Percentiles rank a stretch among this genome's conserved stretches.
Conservation (phyloP, 2,329 filamentous ascomycete genomes). For the Cryphonectria radicalis region DNA sequence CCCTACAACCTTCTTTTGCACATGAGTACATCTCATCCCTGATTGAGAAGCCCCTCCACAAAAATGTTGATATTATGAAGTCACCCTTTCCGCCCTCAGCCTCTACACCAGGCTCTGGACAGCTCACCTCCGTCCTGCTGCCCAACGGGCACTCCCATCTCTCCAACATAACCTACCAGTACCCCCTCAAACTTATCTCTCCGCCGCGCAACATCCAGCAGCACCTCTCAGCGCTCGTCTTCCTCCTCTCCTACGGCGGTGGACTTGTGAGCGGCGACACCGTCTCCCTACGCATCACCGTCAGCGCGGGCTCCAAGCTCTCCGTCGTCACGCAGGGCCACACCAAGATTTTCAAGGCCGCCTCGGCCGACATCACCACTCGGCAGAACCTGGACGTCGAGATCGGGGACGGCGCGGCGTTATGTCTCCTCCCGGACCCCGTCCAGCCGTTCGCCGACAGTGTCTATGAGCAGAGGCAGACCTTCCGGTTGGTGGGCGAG, state of each 20-base stretch:
- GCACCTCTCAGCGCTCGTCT: constrained; percentile 73
- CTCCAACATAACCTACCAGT: constrained; percentile 81
- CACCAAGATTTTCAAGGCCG: constrained; percentile 93
- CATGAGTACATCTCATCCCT: not conserved
- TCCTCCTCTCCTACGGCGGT: constrained; percentile 91
- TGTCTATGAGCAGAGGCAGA: constrained; percentile 82
- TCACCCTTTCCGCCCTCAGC: constrained; percentile 80
- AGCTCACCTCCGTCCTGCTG: constrained; percentile 72
- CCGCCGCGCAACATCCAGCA: constrained; percentile 69
- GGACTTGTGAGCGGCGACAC: constrained; percentile 88
- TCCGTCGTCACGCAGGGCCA: constrained; percentile 74
- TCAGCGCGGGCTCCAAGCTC: constrained; percentile 69
- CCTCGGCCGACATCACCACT: constrained; percentile 58
- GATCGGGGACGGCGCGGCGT: constrained; percentile 54
- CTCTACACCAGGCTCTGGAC: constrained; percentile 76
- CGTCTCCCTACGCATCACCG: constrained; percentile 72
- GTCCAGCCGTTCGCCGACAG: constrained; percentile 88
- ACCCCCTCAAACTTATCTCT: constrained; percentile 91
- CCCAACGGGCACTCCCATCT: constrained; percentile 74
- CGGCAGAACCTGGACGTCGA: constrained; percentile 59
- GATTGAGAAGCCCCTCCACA: not conserved
- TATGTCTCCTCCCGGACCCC: constrained; percentile 83
- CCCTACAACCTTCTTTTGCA: not conserved
- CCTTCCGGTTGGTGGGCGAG: constrained; percentile 64
- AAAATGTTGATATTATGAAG: constrained; percentile 43